A percentile compares a stretch with the other conserved stretches of the same genome.
These are phyloP conservation scores for Xylaria sp. DNA, from an alignment of 2,329 filamentous ascomycete species.

Conservation along the genomic window DNA sequence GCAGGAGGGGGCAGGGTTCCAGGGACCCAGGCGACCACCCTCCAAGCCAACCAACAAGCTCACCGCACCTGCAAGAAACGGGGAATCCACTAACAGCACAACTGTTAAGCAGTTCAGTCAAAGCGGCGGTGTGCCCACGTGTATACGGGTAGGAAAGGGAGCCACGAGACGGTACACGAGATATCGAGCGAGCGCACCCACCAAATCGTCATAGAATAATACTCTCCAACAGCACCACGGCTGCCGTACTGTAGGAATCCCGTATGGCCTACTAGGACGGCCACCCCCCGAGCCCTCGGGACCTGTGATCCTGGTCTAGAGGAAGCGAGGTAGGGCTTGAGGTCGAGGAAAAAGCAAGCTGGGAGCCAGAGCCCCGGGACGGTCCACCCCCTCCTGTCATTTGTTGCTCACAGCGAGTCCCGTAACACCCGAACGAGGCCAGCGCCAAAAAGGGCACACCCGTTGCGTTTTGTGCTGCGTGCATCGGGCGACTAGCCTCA, in stretches of 20 bases:
- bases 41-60: constrained; percentile 41
- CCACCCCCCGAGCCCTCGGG: background rate
- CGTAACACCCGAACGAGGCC: constrained; percentile 44
- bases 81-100: constrained; percentile 31
- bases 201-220: background rate
- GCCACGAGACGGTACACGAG: constrained; percentile 35
- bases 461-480: constrained; percentile 46
- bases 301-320: constrained; percentile 33
- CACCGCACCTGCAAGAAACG: constrained; percentile 41
- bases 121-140: constrained; percentile 48
- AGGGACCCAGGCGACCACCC: constrained; percentile 40
- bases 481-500: constrained; percentile 47
- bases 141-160: constrained; percentile 33
- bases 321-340: constrained; percentile 35
- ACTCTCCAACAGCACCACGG: constrained; percentile 1
- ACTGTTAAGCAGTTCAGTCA: constrained; percentile 35
- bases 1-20: constrained; percentile 39
- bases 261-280: too few relatives aligned
- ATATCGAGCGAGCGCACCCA: constrained; percentile 18
- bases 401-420: constrained; percentile 43
- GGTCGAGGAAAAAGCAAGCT: constrained; percentile 43
- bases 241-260: background rate
- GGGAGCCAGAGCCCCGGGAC: constrained; percentile 39
- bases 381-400: constrained; percentile 42
- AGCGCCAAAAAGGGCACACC: constrained; percentile 42